phyloP scores from a whole-genome alignment of 768 basidiomycete species.

The Pholiota molesta region DNA sequence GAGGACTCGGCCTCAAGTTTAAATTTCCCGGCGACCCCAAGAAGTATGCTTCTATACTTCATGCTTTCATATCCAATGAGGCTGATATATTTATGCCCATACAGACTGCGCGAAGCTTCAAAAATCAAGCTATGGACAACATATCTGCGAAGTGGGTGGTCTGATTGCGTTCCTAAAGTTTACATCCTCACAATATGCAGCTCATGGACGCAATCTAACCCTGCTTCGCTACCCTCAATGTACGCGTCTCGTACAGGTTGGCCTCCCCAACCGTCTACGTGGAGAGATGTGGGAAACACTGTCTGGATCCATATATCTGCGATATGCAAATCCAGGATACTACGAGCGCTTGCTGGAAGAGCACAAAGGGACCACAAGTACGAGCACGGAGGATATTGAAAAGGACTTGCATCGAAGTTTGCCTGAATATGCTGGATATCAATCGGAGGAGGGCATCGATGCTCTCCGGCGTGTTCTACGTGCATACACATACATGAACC shows the following conservation, averaged over 20 bases:
- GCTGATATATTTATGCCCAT: conserved; percentile 12
- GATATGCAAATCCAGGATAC: conserved; percentile 82
- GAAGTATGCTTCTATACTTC: conserved; percentile 55
- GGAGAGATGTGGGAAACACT: conserved; percentile 99
- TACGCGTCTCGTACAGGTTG: conserved; percentile 96
- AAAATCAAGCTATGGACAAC: conserved; percentile 96
- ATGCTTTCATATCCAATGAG: background rate
- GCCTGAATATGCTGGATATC: conserved; percentile 97
- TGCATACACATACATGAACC: conserved; percentile 95
- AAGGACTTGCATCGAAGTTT: conserved; percentile 96
- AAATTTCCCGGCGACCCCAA: conserved; percentile 93
- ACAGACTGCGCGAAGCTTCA: conserved; percentile 83
- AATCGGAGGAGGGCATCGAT: conserved; percentile 83
- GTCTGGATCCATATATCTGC: conserved; percentile 91
- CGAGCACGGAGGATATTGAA: conserved; percentile 97
- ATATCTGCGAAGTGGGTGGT: conserved; percentile 72
- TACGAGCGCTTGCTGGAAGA: conserved; percentile 78
- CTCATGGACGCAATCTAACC: conserved; percentile 93
- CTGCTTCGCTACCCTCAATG: conserved; percentile 95
- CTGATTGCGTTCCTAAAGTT: conserved; percentile 8
- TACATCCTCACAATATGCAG: conserved; percentile 39
- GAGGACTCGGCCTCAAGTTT: conserved; percentile 79
- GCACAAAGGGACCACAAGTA: conserved; percentile 76
- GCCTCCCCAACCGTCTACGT: conserved; percentile 89
- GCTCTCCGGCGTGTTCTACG: conserved; percentile 89